Conservation (phyloP, 192 early-diverging fungal genomes). For the Anaeromyces robustus region DNA sequence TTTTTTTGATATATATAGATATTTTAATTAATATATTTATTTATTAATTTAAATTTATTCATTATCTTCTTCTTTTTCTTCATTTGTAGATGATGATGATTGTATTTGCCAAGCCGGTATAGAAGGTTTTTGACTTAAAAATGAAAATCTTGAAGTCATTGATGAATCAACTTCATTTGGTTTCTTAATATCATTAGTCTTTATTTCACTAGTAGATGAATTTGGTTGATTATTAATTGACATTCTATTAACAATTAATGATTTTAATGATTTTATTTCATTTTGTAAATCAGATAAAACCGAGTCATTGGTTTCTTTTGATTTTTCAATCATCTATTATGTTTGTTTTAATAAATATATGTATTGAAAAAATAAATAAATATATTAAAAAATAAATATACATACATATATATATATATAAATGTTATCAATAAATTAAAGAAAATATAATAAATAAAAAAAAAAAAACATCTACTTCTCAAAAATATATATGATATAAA, state of each 20-base stretch:
- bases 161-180: not conserved
- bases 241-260: conserved; percentile 63
- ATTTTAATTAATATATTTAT: too few relatives aligned
- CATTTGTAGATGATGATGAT: not conserved
- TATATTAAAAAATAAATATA: too few relatives aligned
- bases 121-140: not conserved
- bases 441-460: too few relatives aligned
- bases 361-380: not conserved
- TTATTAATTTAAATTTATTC: not conserved
- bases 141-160: not conserved
- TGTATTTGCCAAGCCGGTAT: not conserved
- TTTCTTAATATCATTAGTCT: not conserved
- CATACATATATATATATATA: too few relatives aligned
- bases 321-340: conserved; percentile 49
- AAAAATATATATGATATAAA: not conserved
- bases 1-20: too few relatives aligned
- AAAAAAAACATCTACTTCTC: too few relatives aligned
- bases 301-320: conserved; percentile 49
- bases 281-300: conserved; percentile 68
- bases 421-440: too few relatives aligned
- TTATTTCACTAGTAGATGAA: not conserved
- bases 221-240: not conserved
- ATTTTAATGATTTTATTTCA: conserved; percentile 88
- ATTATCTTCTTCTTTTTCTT: not conserved
- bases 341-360: not conserved